Evolutionary conservation across 176 grass and related monocot genomes (phyloP).

Genomic region (Aegilops longissima): DNA sequence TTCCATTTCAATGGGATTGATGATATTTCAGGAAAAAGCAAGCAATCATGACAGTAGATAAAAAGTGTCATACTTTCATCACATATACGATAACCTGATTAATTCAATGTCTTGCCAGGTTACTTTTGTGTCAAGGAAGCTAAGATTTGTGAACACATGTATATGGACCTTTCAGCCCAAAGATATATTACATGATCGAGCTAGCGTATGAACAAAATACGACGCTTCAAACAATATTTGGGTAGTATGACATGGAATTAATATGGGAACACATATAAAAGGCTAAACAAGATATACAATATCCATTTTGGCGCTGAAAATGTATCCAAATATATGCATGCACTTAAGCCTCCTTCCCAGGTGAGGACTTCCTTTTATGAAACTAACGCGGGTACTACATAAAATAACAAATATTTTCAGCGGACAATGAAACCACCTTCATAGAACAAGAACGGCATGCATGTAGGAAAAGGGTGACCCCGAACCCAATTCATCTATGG

Average conservation of each 20-base stretch:
- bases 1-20: conserved; percentile 6
- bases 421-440: neutral
- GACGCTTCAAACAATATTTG: neutral
- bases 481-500: neutral
- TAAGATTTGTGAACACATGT: conserved; percentile 22
- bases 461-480: too few relatives aligned
- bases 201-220: neutral
- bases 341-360: neutral
- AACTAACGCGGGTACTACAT: neutral
- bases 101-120: conserved; percentile 24
- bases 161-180: conserved; percentile 19
- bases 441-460: neutral
- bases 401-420: conserved; percentile 16
- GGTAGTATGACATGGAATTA: neutral
- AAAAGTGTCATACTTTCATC: conserved; percentile 51
- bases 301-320: neutral
- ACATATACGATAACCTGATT: conserved; percentile 39
- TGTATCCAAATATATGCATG: neutral
- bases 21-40: conserved; percentile 36
- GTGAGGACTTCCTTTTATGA: neutral
- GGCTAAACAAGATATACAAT: neutral
- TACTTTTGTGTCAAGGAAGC: conserved; percentile 63
- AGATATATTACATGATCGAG: conserved; percentile 8
- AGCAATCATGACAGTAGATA: conserved; percentile 54
- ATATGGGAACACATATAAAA: neutral